Base-by-base conservation (phyloP, 192 early-diverging fungal species). In the Podila epicladia region DNA sequence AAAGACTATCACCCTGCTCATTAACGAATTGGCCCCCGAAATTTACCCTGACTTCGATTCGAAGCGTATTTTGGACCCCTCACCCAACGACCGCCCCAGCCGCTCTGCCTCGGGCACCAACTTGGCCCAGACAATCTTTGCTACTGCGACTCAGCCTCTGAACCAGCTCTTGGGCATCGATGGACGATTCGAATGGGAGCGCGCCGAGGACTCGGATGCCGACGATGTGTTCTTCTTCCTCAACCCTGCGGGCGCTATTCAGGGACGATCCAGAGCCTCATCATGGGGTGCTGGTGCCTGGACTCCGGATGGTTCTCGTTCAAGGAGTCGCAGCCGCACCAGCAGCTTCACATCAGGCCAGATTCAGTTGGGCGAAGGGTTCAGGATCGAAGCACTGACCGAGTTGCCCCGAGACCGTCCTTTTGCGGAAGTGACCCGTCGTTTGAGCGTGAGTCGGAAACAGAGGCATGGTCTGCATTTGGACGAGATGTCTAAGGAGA, bases 11-110 rank as follows among this genome's bases (percentile, higher is more conserved):
- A 95, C 91, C 20, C 86, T 89, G 2, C 69, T 95, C 29, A 94
- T 99, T 67, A 93, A 95, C 57, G 95, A 97, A 64, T 88, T 95
- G 28, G 96, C 93, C 17, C 93, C 93, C 13, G 87, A 93, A 71
- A 89, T 93, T 57, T 95, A 92, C 72, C 87, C 88, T 15, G 92
- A 95, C 69, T 95, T 95, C 82, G 87, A 89, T 71, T 84, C 83
- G 29, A 78, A 83, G 48, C 72, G 84, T 0, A 85, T 85, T 24
- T 37, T 83, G 28, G 67, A 85, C 22, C 72, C 79, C n/a, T 70
- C 73, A 55, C 78, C 69, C 19, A 61, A 72, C n/a, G 77, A 80
- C 35, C 65, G 71, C 2, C 77, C 77, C n/a, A 80, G 77, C 20
- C 77, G 71, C 22, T 72, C 76, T n/a, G 76, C 76, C 11, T 80